phyloP scores from a whole-genome alignment of 2,329 filamentous ascomycete genomes.

The Cordyceps cicadae region DNA sequence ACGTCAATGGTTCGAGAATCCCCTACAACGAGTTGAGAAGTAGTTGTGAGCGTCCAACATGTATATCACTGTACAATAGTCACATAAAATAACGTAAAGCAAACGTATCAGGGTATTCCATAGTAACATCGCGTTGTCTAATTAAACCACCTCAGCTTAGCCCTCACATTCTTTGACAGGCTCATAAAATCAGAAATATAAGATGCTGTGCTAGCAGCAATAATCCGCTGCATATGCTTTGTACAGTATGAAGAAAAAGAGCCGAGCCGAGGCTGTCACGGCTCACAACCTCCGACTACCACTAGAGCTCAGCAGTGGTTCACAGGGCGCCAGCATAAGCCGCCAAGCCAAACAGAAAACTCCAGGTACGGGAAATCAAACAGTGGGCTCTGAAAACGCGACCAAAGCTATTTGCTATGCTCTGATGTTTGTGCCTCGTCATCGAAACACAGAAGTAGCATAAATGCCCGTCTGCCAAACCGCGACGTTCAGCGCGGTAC shows the following conservation, averaged over 20 bases:
- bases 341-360: conserved; percentile 11
- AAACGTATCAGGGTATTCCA: neutral
- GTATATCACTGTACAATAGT: conserved; percentile 14
- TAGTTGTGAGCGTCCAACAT: conserved; percentile 1
- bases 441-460: neutral
- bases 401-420: neutral
- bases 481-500: neutral
- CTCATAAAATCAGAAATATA: conserved; percentile 15
- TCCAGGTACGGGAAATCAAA: conserved; percentile 2
- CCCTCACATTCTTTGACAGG: conserved; percentile 1
- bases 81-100: neutral
- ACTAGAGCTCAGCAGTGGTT: neutral
- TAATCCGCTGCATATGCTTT: conserved; percentile 25
- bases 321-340: neutral
- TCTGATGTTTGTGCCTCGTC: neutral
- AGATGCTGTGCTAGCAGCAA: conserved; percentile 17
- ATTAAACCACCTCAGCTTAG: conserved; percentile 10
- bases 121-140: conserved; percentile 10
- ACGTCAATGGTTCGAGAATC: conserved; percentile 41
- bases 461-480: neutral
- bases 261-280: conserved; percentile 9
- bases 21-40: conserved; percentile 26
- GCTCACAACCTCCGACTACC: conserved; percentile 1
- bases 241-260: conserved; percentile 21
- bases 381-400: neutral